Evolutionary conservation across 2,329 filamentous ascomycete genomes (phyloP).

Genomic region (Colletotrichum sojae): DNA sequence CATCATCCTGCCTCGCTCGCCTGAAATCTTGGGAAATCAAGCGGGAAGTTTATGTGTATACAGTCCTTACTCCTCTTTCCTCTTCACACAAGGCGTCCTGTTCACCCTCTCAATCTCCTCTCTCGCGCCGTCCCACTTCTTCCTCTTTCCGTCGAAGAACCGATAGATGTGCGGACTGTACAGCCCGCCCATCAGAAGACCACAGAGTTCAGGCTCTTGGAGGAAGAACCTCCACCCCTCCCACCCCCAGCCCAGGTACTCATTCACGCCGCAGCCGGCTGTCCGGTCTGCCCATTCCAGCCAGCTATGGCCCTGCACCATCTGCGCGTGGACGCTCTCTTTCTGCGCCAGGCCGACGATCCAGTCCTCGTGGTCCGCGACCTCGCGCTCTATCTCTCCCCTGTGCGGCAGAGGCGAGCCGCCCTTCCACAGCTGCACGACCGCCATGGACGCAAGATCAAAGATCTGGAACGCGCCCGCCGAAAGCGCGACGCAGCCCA

Average conservation of each 20-base stretch:
- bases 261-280: conserved; percentile 55
- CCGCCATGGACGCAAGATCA: conserved; percentile 54
- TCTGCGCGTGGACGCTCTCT: conserved; percentile 35
- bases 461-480: conserved; percentile 49
- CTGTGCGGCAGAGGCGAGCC: conserved; percentile 45
- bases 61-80: neutral
- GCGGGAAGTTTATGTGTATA: too few species aligned
- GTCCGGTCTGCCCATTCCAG: conserved; percentile 52
- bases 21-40: too few species aligned
- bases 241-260: conserved; percentile 56
- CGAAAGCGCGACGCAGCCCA: conserved; percentile 45
- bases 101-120: conserved; percentile 3
- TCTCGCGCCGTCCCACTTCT: conserved; percentile 53
- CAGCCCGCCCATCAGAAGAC: conserved; percentile 54
- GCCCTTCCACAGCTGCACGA: conserved; percentile 53
- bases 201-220: conserved; percentile 52
- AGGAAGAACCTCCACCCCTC: conserved; percentile 58
- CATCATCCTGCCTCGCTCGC: too few species aligned
- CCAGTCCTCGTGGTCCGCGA: conserved; percentile 48
- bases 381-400: conserved; percentile 46
- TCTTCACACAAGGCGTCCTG: neutral
- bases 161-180: conserved; percentile 57
- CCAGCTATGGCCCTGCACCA: conserved; percentile 47
- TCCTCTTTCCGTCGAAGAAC: conserved; percentile 54
- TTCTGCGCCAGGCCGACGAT: conserved; percentile 39